Evolutionary conservation across 345 rosid genomes (phyloP), one percentile per base, ranked within the genome.

Genomic region (Raphanus sativus): DNA sequence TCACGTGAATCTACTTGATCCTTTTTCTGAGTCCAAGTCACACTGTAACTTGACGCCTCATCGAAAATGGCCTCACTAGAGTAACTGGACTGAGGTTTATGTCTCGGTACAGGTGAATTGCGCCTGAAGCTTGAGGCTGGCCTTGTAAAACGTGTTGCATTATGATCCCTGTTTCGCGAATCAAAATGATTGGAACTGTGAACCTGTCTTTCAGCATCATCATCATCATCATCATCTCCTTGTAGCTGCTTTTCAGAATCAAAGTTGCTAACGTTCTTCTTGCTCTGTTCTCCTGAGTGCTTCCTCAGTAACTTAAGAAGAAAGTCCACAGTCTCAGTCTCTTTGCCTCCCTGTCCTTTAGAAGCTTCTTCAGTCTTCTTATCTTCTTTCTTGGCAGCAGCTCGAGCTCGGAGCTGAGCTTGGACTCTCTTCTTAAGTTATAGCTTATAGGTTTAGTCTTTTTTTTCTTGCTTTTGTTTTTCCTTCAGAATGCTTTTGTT

Each of bases 381-480:
- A 25, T 83, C 87, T 77, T 88, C 89, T 79, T 86, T 87, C 81
- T 85, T 89, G 71, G 73, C 72, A 3, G 85, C 88, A 68, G 95
- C 91, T 87, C 92, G 87, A 76, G 89, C 89, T 58, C 93, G 86
- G 68, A 93, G 96, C 78, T 87, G 90, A 76, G 86, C 81, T 69
- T 93, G 97, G 38, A 91, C 94, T 83, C 91, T 89, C 84, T 83
- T 85, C 34, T 70, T 7, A n/a, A n/a, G n/a, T n/a, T n/a, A n/a
- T n/a, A n/a, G n/a, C n/a, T n/a, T n/a, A n/a, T n/a, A n/a, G n/a
- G n/a, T n/a, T n/a, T n/a, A n/a, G n/a, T n/a, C n/a, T n/a, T n/a
- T n/a, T n/a, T n/a, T n/a, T n/a, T n/a, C n/a, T n/a, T n/a, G n/a
- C n/a, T n/a, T n/a, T n/a, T n/a, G n/a, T n/a, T n/a, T n/a, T n/a